phyloP scores from a whole-genome alignment of 441 rosid species.

The Adansonia gregorii region DNA sequence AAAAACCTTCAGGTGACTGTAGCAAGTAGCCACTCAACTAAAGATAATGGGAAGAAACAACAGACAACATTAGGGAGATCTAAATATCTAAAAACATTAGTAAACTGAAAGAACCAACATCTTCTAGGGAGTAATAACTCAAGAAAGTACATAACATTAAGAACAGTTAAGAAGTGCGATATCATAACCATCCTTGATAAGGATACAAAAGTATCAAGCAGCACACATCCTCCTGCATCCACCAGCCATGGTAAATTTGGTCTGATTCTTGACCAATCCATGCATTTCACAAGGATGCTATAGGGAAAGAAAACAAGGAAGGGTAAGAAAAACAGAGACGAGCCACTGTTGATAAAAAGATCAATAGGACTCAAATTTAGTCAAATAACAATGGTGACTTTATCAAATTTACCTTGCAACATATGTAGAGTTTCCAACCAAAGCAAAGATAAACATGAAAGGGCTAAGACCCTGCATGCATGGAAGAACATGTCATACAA shows the following conservation, averaged over 20 bases:
- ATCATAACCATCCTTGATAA: constrained; percentile 19
- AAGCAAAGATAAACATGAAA: constrained; percentile 79
- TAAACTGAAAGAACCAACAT: background rate
- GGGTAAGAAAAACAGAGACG: constrained; percentile 17
- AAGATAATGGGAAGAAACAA: background rate
- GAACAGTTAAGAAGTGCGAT: background rate
- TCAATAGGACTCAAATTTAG: background rate
- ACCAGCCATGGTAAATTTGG: constrained; percentile 87
- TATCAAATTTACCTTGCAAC: constrained; percentile 63
- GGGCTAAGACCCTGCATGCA: constrained; percentile 74
- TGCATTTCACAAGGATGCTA: constrained; percentile 69
- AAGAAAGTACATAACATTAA: background rate
- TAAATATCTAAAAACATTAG: background rate
- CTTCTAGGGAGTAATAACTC: background rate
- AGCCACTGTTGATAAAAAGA: background rate
- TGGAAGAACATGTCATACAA: constrained; percentile 2
- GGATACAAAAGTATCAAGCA: constrained; percentile 82
- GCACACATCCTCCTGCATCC: constrained; percentile 84
- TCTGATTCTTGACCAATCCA: constrained; percentile 65
- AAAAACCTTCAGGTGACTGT: background rate
- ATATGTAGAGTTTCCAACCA: constrained; percentile 78
- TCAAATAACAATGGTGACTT: background rate
- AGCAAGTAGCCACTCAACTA: background rate
- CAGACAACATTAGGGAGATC: background rate
- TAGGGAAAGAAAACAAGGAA: constrained; percentile 17